Conservation (phyloP, 495 filamentous ascomycete genomes). For the Emericellopsis terricola region DNA sequence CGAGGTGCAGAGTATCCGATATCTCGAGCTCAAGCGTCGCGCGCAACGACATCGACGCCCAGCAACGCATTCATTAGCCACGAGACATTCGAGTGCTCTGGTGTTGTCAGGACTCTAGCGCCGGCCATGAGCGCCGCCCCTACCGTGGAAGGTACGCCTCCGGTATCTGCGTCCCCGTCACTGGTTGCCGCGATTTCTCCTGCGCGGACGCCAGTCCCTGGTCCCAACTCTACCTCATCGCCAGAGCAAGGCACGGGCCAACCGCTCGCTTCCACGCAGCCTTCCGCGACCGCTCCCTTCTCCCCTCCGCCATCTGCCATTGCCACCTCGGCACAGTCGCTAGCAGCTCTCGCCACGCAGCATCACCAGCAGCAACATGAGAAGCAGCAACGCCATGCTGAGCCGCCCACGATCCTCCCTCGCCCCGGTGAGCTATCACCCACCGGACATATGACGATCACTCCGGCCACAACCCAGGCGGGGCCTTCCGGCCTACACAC, state of each 20-base stretch:
- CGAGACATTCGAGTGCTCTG: too few species aligned
- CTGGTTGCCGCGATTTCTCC: neutral
- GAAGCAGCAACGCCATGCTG: neutral
- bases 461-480: slow-evolving; percentile 23
- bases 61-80: too few species aligned
- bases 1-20: too few species aligned
- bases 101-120: neutral
- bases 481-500: slow-evolving; percentile 11
- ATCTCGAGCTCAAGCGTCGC: too few species aligned
- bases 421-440: neutral
- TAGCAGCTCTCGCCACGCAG: neutral
- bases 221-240: neutral
- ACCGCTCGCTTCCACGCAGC: neutral
- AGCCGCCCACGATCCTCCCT: neutral
- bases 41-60: too few species aligned
- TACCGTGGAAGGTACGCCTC: neutral
- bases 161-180: neutral
- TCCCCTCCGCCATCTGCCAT: neutral
- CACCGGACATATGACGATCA: slow-evolving; percentile 2
- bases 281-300: neutral
- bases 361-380: neutral
- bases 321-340: neutral
- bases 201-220: slow-evolving; percentile 1
- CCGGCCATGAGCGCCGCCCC: slow-evolving; percentile 3
- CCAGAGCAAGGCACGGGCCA: too few species aligned